Evolutionary conservation across 805 yeast genomes (phyloP).

Genomic region (Barnettozyma vustinii): DNA sequence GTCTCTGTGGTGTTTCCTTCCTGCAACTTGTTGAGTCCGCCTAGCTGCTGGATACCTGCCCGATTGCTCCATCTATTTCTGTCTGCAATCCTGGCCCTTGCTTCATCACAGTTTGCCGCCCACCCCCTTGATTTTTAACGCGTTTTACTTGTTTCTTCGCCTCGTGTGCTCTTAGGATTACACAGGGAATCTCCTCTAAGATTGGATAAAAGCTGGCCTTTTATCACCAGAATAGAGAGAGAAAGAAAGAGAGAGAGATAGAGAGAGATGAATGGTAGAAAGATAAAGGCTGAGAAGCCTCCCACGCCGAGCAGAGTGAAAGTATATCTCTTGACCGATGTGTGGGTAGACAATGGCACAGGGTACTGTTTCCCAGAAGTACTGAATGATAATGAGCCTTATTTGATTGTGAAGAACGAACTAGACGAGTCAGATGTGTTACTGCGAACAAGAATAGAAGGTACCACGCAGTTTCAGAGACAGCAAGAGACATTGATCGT

Average conservation of each 20-base stretch:
- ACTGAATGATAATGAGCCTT: slow-evolving; percentile 40
- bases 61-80: not conserved
- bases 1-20: not conserved
- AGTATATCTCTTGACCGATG: slow-evolving; percentile 77
- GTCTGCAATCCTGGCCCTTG: not conserved
- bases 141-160: not conserved
- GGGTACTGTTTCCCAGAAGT: slow-evolving; percentile 82
- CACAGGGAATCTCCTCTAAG: not conserved
- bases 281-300: slow-evolving; percentile 3
- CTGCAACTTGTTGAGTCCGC: not conserved
- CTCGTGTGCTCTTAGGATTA: not conserved
- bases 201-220: slow-evolving; percentile 6
- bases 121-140: not conserved
- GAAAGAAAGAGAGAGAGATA: not conserved
- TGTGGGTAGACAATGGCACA: slow-evolving; percentile 91
- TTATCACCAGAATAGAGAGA: not conserved
- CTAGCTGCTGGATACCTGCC: not conserved
- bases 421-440: slow-evolving; percentile 51
- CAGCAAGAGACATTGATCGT: slow-evolving; percentile 93
- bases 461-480: slow-evolving; percentile 78
- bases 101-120: not conserved
- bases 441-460: slow-evolving; percentile 62
- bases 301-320: slow-evolving; percentile 72
- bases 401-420: slow-evolving; percentile 70
- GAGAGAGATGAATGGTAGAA: not conserved